Evolutionary conservation across 768 basidiomycete genomes (phyloP), one percentile per base, ranked within the genome.

Genomic region (Panellus pusillus): DNA sequence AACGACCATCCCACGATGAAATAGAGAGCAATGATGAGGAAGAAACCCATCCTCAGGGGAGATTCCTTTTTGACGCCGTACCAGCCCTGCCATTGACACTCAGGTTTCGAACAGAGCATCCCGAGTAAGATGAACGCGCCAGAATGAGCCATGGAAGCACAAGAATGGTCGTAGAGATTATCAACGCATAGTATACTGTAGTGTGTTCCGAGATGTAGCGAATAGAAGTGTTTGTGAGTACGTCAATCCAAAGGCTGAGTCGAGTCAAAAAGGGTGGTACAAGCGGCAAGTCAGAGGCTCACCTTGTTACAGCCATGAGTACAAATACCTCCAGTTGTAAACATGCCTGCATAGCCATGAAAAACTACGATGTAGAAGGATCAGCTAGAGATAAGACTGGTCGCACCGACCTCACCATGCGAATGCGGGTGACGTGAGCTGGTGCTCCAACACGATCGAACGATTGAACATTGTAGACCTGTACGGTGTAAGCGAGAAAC

Each of bases 401-500:
- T 27, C n/a, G 32, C n/a, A 8, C n/a, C 14, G 12, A 12, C 8
- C 66, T 38, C 45, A 78, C 81, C 64, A 74, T 76, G 70, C 83
- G 75, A 50, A 84, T 74, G 2, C 74, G 71, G 57, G 75, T 70
- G 56, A 86, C 69, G 24, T 75, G 71, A 19, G 69, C 65, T 1
- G 81, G 80, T 0, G 82, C 80, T 2, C 83, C 82, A 19, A 81
- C 75, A 47, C 73, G 76, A 54, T 73, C 78, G 65, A 84, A 77
- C 0, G 79, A 76, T 18, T 76, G 72, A 1, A 67, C 66, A 44
- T 66, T 76, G 67, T 80, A 84, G 2, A 71, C 64, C 79, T 79
- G 47, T 36, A 15, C 39, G 17, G 24, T 15, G 37, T 58, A 14
- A 55, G 38, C 18, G 36, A 51, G 45, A 18, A 9, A 44, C 6